phyloP scores from a whole-genome alignment of 140 eudicot species.

The Oenanthe javanica region DNA sequence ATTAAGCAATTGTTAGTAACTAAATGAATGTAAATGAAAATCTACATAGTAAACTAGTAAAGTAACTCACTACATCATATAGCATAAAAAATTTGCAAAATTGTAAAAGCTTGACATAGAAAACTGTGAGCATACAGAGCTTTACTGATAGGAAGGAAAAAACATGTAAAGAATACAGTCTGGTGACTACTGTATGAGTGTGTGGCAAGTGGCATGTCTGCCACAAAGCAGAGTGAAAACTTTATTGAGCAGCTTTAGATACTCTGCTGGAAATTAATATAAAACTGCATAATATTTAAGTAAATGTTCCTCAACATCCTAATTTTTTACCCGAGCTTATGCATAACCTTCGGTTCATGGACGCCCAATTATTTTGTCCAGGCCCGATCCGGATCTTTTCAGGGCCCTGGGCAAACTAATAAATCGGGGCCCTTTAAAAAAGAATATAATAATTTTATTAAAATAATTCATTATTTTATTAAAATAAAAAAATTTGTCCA shows the following conservation, averaged over 20 bases:
- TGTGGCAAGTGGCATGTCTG: neutral
- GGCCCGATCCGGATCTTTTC: too few relatives aligned
- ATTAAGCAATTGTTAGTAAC: slow-evolving; percentile 3
- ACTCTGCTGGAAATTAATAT: neutral
- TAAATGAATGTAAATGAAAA: neutral
- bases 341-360: neutral
- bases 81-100: too few relatives aligned
- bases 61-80: neutral
- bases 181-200: neutral
- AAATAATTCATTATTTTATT: too few relatives aligned
- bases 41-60: too few relatives aligned
- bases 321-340: neutral
- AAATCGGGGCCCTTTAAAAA: too few relatives aligned
- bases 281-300: neutral
- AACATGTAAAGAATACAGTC: neutral
- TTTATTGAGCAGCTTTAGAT: neutral
- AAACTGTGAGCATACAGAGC: neutral
- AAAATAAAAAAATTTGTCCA: too few relatives aligned
- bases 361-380: neutral
- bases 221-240: neutral
- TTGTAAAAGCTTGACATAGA: neutral
- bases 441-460: too few relatives aligned
- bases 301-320: neutral
- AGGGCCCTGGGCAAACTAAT: too few relatives aligned
- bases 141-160: neutral